A percentile compares a stretch with the other conserved stretches of the same genome.
phyloP scores from a whole-genome alignment of 352 stramenopile genomes.

The Pythium aristosporum region DNA sequence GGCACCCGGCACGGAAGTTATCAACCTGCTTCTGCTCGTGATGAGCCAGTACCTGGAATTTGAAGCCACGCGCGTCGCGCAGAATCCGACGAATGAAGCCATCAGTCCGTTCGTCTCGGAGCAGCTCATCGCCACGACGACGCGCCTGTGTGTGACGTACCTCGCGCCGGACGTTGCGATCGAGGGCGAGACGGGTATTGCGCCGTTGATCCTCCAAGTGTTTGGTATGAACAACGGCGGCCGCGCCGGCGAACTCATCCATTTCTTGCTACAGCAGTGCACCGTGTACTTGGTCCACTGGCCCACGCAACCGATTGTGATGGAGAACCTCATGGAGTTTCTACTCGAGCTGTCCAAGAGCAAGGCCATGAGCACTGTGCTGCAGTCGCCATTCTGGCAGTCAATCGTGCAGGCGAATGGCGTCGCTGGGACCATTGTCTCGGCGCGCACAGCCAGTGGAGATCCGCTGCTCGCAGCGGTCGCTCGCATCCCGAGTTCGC shows the following conservation, averaged over 20 bases:
- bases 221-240: slow-evolving; percentile 64
- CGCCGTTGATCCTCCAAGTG: slow-evolving; percentile 53
- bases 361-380: slow-evolving; percentile 51
- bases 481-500: slow-evolving; percentile 50
- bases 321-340: slow-evolving; percentile 81
- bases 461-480: slow-evolving; percentile 49
- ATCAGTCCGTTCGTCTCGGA: slow-evolving; percentile 84
- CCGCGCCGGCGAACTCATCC: slow-evolving; percentile 53
- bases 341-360: slow-evolving; percentile 69
- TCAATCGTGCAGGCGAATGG: slow-evolving; percentile 73
- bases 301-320: slow-evolving; percentile 79
- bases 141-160: slow-evolving; percentile 75
- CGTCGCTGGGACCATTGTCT: slow-evolving; percentile 54
- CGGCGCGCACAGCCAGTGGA: slow-evolving; percentile 11
- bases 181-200: slow-evolving; percentile 33
- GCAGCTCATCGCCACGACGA: slow-evolving; percentile 69
- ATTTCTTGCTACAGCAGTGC: slow-evolving; percentile 68
- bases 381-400: slow-evolving; percentile 64
- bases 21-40: slow-evolving; percentile 65
- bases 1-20: slow-evolving; percentile 23
- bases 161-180: slow-evolving; percentile 49
- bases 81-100: slow-evolving; percentile 49
- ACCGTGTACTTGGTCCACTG: slow-evolving; percentile 78
- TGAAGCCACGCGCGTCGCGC: slow-evolving; percentile 54
- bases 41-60: slow-evolving; percentile 74